These are phyloP conservation scores for Forsythia viridissima DNA, from an alignment of 257 asterid species.

Conservation along the genomic window DNA sequence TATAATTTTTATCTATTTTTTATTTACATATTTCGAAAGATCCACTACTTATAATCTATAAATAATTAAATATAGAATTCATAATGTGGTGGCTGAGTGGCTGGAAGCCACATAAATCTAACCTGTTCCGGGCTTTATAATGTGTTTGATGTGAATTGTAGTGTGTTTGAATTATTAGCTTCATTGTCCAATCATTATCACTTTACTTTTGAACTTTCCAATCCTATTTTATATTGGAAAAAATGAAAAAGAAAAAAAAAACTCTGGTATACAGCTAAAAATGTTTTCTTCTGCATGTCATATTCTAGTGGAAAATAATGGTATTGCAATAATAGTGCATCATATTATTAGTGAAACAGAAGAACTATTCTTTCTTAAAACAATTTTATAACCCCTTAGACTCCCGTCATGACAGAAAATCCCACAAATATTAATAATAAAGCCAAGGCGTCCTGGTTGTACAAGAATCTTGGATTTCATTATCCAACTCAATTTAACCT, in stretches of 20 bases:
- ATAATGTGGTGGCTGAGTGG: neutral
- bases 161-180: neutral
- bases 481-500: neutral
- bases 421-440: neutral
- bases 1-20: too few relatives aligned
- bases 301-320: neutral
- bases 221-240: neutral
- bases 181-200: neutral
- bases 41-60: too few relatives aligned
- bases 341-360: neutral
- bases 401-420: neutral
- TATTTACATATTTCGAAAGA: too few relatives aligned
- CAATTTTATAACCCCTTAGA: neutral
- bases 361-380: neutral
- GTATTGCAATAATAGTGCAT: neutral
- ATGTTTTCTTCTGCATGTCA: neutral
- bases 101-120: neutral
- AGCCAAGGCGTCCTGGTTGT: neutral
- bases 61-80: too few relatives aligned
- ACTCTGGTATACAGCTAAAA: neutral
- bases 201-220: neutral
- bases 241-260: neutral
- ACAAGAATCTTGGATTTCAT: neutral
- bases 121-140: neutral
- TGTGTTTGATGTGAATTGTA: neutral